phyloP scores from a whole-genome alignment of 2,329 filamentous ascomycete genomes.

The Cytospora mali region DNA sequence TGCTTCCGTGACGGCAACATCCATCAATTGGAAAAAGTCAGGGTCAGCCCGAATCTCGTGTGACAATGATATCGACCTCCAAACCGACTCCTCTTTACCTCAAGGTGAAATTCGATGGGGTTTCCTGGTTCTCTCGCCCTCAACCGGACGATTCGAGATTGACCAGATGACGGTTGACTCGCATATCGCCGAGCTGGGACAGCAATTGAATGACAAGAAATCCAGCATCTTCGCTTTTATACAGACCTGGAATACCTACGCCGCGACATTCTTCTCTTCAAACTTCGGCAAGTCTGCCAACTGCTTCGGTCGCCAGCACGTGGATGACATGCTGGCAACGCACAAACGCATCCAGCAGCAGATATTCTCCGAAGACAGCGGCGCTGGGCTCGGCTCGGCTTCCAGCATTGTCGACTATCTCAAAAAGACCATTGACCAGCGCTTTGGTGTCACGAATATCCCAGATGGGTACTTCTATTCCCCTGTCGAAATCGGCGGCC shows the following conservation, averaged over 20 bases:
- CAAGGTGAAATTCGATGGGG: slow-evolving; percentile 55
- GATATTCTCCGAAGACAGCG: slow-evolving; percentile 43
- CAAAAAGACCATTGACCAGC: slow-evolving; percentile 51
- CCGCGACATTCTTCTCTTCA: slow-evolving; percentile 52
- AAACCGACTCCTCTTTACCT: slow-evolving; percentile 44
- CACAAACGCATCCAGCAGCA: slow-evolving; percentile 53
- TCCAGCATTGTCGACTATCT: slow-evolving; percentile 58
- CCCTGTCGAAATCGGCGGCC: slow-evolving; percentile 48
- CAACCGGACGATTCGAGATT: slow-evolving; percentile 59
- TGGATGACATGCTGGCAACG: slow-evolving; percentile 54
- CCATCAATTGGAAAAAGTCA: slow-evolving; percentile 56
- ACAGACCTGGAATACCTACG: slow-evolving; percentile 55
- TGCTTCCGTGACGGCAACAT: slow-evolving; percentile 55
- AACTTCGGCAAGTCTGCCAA: slow-evolving; percentile 57
- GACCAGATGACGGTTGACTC: slow-evolving; percentile 60
- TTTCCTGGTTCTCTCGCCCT: slow-evolving; percentile 57
- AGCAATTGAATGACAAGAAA: slow-evolving; percentile 57
- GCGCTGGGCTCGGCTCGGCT: slow-evolving; percentile 27
- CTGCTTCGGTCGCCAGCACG: slow-evolving; percentile 54
- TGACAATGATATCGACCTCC: slow-evolving; percentile 23
- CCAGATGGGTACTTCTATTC: slow-evolving; percentile 52
- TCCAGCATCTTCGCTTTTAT: slow-evolving; percentile 52
- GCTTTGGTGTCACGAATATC: slow-evolving; percentile 51
- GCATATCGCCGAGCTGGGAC: slow-evolving; percentile 61
- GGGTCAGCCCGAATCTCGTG: slow-evolving; percentile 49